These are phyloP conservation scores for Saturnispora sanitii DNA, from an alignment of 805 yeast species.

Conservation along the genomic window DNA sequence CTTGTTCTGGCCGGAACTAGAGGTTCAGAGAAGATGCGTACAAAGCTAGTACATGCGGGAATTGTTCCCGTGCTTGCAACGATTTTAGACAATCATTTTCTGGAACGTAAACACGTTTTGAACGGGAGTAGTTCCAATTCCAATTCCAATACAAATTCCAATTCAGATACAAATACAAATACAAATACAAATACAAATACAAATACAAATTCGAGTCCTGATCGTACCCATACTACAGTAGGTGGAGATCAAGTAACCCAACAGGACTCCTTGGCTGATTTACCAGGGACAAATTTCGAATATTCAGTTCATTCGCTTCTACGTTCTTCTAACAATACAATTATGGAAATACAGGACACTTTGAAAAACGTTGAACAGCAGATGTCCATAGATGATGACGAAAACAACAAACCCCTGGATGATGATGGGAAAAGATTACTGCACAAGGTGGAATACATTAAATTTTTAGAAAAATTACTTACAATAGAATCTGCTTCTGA, in stretches of 20 bases:
- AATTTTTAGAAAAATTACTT: slow-evolving; percentile 22
- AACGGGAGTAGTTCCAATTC: not conserved
- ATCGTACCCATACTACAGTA: not conserved
- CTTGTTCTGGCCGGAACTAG: slow-evolving; percentile 84
- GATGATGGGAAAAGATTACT: slow-evolving; percentile 22
- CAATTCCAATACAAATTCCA: not conserved
- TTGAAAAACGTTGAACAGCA: slow-evolving; percentile 15
- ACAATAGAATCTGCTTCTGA: slow-evolving; percentile 15
- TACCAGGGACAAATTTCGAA: too few relatives aligned
- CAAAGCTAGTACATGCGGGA: slow-evolving; percentile 85
- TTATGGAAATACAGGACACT: slow-evolving; percentile 22
- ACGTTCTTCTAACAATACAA: slow-evolving; percentile 19
- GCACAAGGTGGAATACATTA: slow-evolving; percentile 21
- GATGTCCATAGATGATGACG: not conserved
- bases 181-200: not conserved
- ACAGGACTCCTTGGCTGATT: too few relatives aligned
- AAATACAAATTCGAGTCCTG: not conserved
- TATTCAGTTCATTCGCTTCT: slow-evolving; percentile 1
- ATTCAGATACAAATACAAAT: not conserved
- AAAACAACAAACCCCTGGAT: slow-evolving; percentile 3
- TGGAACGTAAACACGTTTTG: slow-evolving; percentile 19
- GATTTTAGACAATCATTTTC: slow-evolving; percentile 74
- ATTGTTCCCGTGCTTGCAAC: slow-evolving; percentile 87
- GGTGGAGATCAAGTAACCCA: too few relatives aligned
- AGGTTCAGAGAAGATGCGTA: slow-evolving; percentile 79